These are phyloP conservation scores for Colletotrichum horii DNA, from an alignment of 2,329 filamentous ascomycete species.

Conservation along the genomic window DNA sequence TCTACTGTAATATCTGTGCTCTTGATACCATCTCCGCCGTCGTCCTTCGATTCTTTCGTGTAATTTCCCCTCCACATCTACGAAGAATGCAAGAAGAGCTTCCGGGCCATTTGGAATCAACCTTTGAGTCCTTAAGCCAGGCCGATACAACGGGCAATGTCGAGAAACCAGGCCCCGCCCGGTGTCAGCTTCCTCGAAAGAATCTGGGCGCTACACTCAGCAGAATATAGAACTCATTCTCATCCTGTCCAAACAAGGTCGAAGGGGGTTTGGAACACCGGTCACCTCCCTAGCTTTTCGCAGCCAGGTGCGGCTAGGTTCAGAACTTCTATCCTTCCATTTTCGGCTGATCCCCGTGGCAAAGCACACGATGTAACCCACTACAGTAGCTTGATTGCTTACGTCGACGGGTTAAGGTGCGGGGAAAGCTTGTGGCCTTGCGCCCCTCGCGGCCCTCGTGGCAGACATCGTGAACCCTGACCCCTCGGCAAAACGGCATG, in stretches of 20 bases:
- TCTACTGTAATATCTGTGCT: neutral
- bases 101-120: no score
- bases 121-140: neutral
- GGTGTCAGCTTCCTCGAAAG: neutral
- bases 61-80: no score
- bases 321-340: neutral
- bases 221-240: conserved; percentile 45
- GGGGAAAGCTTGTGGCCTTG: neutral
- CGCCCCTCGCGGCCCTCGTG: neutral
- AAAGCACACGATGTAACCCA: neutral
- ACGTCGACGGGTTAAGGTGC: neutral
- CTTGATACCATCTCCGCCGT: no score
- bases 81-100: no score
- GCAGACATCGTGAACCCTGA: neutral
- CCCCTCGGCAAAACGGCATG: neutral
- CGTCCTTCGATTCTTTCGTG: no score
- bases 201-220: neutral
- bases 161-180: neutral
- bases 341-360: neutral
- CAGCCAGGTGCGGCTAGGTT: neutral
- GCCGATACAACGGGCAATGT: neutral
- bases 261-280: neutral
- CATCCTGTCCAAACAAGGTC: conserved; percentile 43
- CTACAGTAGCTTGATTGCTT: neutral
- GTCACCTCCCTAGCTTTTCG: neutral